Evolutionary conservation across 495 filamentous ascomycete genomes (phyloP).

Genomic region (Patellaria atrata): DNA sequence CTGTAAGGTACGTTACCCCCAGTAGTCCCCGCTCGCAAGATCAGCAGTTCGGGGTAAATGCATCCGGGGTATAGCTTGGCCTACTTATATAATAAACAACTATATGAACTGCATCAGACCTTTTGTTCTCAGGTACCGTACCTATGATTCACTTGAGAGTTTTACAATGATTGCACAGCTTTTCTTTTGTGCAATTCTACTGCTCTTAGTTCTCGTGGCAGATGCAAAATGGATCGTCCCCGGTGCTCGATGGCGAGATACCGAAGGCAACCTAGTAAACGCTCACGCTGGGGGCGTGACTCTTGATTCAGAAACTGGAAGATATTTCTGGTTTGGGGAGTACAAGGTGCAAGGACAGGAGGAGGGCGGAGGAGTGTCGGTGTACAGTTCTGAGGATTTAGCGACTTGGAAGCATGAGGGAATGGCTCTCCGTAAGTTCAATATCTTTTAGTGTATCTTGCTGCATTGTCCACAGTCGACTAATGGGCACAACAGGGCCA

Average conservation of each 20-base stretch:
- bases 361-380: slow-evolving; percentile 31
- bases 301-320: slow-evolving; percentile 25
- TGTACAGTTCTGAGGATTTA: slow-evolving; percentile 30
- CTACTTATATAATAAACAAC: too few species aligned
- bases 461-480: too few species aligned
- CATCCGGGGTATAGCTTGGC: too few species aligned
- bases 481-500: slow-evolving; percentile 17
- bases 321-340: slow-evolving; percentile 33
- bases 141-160: too few species aligned
- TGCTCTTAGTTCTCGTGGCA: slow-evolving; percentile 2
- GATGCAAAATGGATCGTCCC: slow-evolving; percentile 33
- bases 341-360: slow-evolving; percentile 31
- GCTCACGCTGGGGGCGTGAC: slow-evolving; percentile 31
- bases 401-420: slow-evolving; percentile 31
- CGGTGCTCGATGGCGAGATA: slow-evolving; percentile 32
- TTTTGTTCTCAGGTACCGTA: too few species aligned
- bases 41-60: too few species aligned
- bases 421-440: slow-evolving; percentile 21
- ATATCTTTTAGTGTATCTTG: too few species aligned
- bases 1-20: too few species aligned
- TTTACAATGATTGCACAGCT: too few species aligned
- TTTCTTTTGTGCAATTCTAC: not conserved
- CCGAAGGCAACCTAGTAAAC: slow-evolving; percentile 29
- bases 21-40: too few species aligned
- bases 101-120: too few species aligned